Evolutionary conservation across 768 basidiomycete genomes (phyloP).

Genomic region (Podaxis sp.): DNA sequence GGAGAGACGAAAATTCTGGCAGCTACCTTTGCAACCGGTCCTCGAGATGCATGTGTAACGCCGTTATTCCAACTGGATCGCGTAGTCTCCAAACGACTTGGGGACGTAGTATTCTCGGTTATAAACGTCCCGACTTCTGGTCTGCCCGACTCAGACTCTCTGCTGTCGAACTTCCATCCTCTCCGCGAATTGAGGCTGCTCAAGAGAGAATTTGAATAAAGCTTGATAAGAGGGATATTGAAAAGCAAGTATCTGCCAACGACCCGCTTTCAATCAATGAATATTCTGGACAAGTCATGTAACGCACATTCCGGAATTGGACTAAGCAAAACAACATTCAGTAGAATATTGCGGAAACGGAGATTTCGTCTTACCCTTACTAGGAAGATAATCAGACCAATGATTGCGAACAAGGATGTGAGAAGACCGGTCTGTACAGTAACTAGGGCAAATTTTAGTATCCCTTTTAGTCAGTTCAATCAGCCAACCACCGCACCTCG

Average conservation of each 20-base stretch:
- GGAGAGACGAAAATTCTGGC: too few relatives aligned
- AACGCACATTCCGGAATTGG: not conserved
- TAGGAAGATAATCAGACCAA: not conserved
- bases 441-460: not conserved
- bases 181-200: conserved; percentile 2
- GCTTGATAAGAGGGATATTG: not conserved
- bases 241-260: not conserved
- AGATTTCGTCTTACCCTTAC: not conserved
- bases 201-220: conserved; percentile 2
- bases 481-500: not conserved
- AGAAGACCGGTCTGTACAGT: not conserved
- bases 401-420: not conserved
- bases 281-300: too few relatives aligned
- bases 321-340: not conserved
- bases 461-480: not conserved
- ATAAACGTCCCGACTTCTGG: not conserved
- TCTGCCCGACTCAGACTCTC: not conserved
- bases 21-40: not conserved
- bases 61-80: not conserved
- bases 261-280: not conserved
- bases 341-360: not conserved
- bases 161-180: not conserved
- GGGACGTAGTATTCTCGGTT: not conserved
- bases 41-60: not conserved
- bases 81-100: not conserved